Conservation (phyloP, 257 asterid genomes). For the Solanum medicagineum region DNA sequence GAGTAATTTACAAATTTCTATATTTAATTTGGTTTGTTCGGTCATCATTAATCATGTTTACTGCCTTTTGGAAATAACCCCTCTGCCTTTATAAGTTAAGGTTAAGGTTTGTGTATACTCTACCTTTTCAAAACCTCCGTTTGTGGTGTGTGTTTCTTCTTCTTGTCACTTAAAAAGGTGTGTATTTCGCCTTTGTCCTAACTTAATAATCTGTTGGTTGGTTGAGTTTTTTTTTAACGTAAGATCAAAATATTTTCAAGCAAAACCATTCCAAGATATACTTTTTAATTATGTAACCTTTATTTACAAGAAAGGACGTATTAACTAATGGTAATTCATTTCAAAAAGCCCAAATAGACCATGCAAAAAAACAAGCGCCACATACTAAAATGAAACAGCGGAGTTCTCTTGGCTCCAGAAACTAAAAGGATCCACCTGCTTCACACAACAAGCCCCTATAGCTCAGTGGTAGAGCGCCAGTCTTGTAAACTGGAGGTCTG, state of each 20-base stretch:
- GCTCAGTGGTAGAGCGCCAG: not conserved
- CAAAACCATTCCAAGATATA: not conserved
- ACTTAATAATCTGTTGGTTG: not conserved
- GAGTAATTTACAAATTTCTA: not conserved
- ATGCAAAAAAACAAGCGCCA: not conserved
- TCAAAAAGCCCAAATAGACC: not conserved
- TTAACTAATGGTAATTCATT: not conserved
- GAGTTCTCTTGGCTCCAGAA: not conserved
- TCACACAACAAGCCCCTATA: not conserved
- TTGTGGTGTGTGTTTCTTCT: not conserved
- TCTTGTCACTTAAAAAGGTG: not conserved
- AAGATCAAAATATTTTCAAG: not conserved
- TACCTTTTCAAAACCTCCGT: not conserved
- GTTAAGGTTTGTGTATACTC: rapidly evolving
- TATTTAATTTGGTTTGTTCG: not conserved
- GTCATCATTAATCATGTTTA: not conserved
- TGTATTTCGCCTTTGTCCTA: not conserved
- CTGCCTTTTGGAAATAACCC: not conserved
- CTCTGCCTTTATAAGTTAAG: not conserved
- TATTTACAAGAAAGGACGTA: not conserved
- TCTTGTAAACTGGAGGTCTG: not conserved
- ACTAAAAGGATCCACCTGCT: not conserved
- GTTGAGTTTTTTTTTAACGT: not conserved
- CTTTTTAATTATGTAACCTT: too few relatives aligned
- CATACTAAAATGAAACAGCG: not conserved